Evolutionary conservation across 768 basidiomycete species (phyloP).

Genomic region (Solioccasus polychromus): DNA sequence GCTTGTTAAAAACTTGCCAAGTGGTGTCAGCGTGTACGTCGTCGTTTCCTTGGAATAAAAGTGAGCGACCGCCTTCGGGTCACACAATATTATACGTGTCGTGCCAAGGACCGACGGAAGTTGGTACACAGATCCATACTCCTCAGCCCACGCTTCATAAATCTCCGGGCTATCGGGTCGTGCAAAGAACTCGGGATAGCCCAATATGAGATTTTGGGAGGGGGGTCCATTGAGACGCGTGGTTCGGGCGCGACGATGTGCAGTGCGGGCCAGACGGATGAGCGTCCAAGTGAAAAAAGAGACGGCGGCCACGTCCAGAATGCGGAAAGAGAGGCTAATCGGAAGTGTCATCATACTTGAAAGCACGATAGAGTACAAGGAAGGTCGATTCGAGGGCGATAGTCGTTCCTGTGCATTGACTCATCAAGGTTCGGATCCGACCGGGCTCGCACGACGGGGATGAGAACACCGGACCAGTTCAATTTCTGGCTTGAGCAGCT

Average conservation of each 20-base stretch:
- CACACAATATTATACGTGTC: constrained; percentile 37
- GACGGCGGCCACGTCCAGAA: constrained; percentile 10
- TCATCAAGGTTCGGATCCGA: too few species aligned
- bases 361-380: constrained; percentile 4
- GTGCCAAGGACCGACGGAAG: constrained; percentile 41
- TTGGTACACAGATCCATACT: constrained; percentile 46
- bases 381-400: too few species aligned
- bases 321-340: neutral
- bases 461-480: too few species aligned
- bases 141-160: constrained; percentile 46
- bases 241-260: constrained; percentile 12
- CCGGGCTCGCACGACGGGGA: too few species aligned
- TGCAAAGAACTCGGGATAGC: constrained; percentile 31
- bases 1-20: constrained; percentile 28
- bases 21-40: constrained; percentile 27
- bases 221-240: constrained; percentile 44
- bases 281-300: constrained; percentile 17
- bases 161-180: constrained; percentile 30
- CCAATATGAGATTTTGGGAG: constrained; percentile 41
- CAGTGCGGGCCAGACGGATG: constrained; percentile 9
- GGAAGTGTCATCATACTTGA: neutral
- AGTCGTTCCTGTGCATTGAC: too few species aligned
- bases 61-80: constrained; percentile 50
- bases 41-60: constrained; percentile 52
- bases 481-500: too few species aligned